These are phyloP conservation scores for Withania somnifera DNA, from an alignment of 305 asterid species.

Conservation along the genomic window DNA sequence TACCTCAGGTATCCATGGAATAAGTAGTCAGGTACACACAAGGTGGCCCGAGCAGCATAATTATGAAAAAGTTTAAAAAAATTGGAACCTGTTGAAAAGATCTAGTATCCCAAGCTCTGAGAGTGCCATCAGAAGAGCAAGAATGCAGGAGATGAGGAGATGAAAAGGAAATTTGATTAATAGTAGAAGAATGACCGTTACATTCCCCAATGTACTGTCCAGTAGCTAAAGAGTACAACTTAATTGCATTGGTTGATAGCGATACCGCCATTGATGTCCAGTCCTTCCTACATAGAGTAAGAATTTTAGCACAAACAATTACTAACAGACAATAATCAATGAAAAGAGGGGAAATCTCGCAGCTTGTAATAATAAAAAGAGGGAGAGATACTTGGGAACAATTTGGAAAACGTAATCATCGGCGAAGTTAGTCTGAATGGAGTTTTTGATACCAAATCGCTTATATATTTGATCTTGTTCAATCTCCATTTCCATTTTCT, in stretches of 20 bases:
- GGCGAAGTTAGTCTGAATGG: slow-evolving; percentile 79
- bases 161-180: slow-evolving; percentile 58
- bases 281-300: slow-evolving; percentile 41
- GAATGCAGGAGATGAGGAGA: slow-evolving; percentile 62
- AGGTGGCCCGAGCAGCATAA: too few species aligned
- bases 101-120: slow-evolving; percentile 97
- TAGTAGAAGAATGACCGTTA: slow-evolving; percentile 58
- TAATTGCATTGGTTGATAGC: slow-evolving; percentile 69
- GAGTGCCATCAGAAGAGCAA: slow-evolving; percentile 68
- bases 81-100: slow-evolving; percentile 58
- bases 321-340: neutral
- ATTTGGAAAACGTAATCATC: slow-evolving; percentile 88
- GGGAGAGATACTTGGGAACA: slow-evolving; percentile 39
- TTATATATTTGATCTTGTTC: slow-evolving; percentile 31
- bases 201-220: slow-evolving; percentile 85
- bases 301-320: neutral
- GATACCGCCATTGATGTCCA: slow-evolving; percentile 91
- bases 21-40: too few species aligned
- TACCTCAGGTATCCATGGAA: too few species aligned
- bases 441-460: slow-evolving; percentile 63
- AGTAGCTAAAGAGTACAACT: slow-evolving; percentile 70
- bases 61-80: neutral
- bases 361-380: too few species aligned
- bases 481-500: slow-evolving; percentile 48
- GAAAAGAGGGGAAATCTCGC: neutral